A percentile compares a stretch with the other conserved stretches of the same genome.
Conservation (phyloP, 108 stramenopile genomes). For the Cyclotella cryptica region DNA sequence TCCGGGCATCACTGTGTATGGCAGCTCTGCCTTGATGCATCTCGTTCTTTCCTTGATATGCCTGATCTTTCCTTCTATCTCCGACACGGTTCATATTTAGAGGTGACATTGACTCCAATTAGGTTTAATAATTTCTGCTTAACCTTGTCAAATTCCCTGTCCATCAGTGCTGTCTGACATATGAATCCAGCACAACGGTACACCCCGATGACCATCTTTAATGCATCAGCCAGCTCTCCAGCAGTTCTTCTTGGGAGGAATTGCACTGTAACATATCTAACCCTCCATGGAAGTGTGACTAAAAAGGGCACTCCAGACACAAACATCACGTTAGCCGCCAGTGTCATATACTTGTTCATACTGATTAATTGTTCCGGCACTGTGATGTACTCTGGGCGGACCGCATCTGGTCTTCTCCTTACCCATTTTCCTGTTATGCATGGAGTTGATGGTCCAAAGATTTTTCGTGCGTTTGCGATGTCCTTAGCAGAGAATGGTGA, state of each 20-base stretch:
- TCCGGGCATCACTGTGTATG: conserved; percentile 21
- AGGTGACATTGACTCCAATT: not conserved
- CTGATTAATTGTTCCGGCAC: not conserved
- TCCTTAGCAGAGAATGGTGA: no score
- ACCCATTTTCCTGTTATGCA: no score
- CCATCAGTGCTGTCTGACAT: not conserved
- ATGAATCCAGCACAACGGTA: not conserved
- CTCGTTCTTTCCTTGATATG: conserved; percentile 39
- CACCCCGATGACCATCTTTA: not conserved
- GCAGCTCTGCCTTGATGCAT: conserved; percentile 22
- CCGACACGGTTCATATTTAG: not conserved
- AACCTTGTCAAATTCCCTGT: not conserved
- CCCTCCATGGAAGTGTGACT: not conserved
- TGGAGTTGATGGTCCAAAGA: no score
- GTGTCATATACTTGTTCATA: not conserved
- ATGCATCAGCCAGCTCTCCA: not conserved
- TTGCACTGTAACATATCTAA: not conserved
- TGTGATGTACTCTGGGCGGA: not conserved
- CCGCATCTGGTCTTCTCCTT: not conserved
- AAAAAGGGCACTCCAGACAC: not conserved
- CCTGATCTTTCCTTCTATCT: not conserved
- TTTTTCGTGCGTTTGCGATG: no score
- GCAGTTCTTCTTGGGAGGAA: not conserved
- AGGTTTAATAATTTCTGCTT: not conserved
- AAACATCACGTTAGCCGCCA: not conserved